Evolutionary conservation across 2,329 filamentous ascomycete species (phyloP).

Genomic region (Scleromitrula shiraiana): DNA sequence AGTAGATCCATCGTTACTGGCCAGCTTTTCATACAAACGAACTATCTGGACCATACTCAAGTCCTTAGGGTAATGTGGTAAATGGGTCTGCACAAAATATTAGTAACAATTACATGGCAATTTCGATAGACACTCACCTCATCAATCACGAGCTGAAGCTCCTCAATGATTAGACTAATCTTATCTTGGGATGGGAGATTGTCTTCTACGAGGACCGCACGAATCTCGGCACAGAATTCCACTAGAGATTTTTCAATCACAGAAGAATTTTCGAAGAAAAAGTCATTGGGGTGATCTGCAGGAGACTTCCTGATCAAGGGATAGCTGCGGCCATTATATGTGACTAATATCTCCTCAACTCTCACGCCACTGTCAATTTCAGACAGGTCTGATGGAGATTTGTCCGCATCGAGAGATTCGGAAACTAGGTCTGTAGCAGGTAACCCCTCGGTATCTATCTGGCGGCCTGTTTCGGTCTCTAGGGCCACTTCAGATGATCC

Average conservation of each 20-base stretch:
- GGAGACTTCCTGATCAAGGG: constrained; percentile 8
- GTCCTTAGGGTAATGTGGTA: constrained; percentile 39
- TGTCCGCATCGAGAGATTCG: not conserved
- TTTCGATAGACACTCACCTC: constrained; percentile 39
- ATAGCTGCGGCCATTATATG: constrained; percentile 5
- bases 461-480: no score
- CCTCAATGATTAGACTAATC: constrained; percentile 46
- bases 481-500: no score
- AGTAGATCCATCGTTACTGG: constrained; percentile 48
- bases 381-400: not conserved
- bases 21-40: constrained; percentile 49
- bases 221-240: constrained; percentile 48
- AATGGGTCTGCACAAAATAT: constrained; percentile 31
- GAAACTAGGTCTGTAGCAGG: no score
- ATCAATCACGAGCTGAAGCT: constrained; percentile 45
- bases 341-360: constrained; percentile 5
- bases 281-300: constrained; percentile 42
- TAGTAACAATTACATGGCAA: constrained; percentile 22
- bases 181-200: constrained; percentile 49
- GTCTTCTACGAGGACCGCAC: constrained; percentile 42
- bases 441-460: no score
- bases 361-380: not conserved
- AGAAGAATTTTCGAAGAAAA: constrained; percentile 47
- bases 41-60: constrained; percentile 49
- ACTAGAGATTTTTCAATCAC: constrained; percentile 44